phyloP scores from a whole-genome alignment of 306 rosid genomes.

The Glycine soja region DNA sequence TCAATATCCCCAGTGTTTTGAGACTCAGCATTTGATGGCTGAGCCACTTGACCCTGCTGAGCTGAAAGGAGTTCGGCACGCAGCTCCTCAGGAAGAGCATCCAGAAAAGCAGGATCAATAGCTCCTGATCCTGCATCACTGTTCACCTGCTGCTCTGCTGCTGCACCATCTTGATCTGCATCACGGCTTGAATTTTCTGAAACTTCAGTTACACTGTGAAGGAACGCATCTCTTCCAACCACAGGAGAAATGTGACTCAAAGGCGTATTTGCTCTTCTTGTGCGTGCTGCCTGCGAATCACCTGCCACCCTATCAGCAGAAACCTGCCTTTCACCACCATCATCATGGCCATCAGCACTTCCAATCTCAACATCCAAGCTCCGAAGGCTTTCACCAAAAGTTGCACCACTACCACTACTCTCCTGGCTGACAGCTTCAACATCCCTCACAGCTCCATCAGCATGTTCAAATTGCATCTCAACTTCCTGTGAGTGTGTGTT shows the following conservation, averaged over 20 bases:
- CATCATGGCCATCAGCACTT: conserved; percentile 99
- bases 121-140: conserved; percentile 88
- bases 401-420: conserved; percentile 99
- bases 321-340: conserved; percentile 90
- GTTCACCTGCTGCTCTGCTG: conserved; percentile 76
- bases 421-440: conserved; percentile 99
- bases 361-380: conserved; percentile 99
- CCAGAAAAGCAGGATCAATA: conserved; percentile 97
- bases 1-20: conserved; percentile 92
- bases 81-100: conserved; percentile 98
- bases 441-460: conserved; percentile 80
- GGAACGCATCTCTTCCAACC: conserved; percentile 84
- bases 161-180: conserved; percentile 84
- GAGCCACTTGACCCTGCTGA: conserved; percentile 91
- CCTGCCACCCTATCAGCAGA: conserved; percentile 73
- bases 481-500: conserved; percentile 63
- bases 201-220: conserved; percentile 95
- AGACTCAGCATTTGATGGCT: conserved; percentile 73
- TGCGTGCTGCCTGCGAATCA: conserved; percentile 79
- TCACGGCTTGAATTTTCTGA: conserved; percentile 94
- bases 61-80: conserved; percentile 98
- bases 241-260: conserved; percentile 61
- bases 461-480: conserved; percentile 92
- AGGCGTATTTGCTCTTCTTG: conserved; percentile 76
- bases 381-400: conserved; percentile 98